Percentiles rank a stretch among this genome's conserved stretches.
phyloP scores from a whole-genome alignment of 2,329 filamentous ascomycete species.

The Colletotrichum sp. region DNA sequence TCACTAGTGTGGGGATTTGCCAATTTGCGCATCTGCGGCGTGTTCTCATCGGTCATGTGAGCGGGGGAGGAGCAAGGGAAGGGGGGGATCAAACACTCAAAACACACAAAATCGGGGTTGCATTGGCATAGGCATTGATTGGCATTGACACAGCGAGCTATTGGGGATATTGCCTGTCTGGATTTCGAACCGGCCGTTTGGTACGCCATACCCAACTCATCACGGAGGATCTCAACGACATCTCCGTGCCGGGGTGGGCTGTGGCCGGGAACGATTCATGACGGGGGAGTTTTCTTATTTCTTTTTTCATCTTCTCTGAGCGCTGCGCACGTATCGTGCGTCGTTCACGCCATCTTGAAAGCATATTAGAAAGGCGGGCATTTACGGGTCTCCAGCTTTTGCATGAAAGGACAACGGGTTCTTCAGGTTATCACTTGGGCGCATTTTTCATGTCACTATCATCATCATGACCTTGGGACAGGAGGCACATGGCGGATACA shows the following conservation, averaged over 20 bases:
- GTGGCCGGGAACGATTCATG: neutral
- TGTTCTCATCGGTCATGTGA: slow-evolving; percentile 10
- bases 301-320: neutral
- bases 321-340: neutral
- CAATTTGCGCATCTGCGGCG: slow-evolving; percentile 3
- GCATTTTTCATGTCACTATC: neutral
- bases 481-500: slow-evolving; percentile 21
- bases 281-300: neutral
- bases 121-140: slow-evolving; percentile 17
- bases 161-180: neutral
- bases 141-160: slow-evolving; percentile 15
- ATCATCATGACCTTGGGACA: neutral
- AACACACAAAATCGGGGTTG: slow-evolving; percentile 11
- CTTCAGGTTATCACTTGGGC: neutral
- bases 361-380: slow-evolving; percentile 16
- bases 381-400: neutral
- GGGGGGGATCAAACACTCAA: neutral
- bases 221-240: neutral
- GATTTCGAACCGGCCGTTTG: neutral
- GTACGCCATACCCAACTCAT: slow-evolving; percentile 14
- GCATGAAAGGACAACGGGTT: neutral
- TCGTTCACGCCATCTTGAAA: neutral
- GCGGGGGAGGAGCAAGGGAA: neutral
- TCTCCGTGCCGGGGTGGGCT: neutral
- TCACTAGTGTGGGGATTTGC: neutral